Evolutionary conservation across 805 yeast genomes (phyloP), one percentile per base, ranked within the genome.

Genomic region (Candida koratica): DNA sequence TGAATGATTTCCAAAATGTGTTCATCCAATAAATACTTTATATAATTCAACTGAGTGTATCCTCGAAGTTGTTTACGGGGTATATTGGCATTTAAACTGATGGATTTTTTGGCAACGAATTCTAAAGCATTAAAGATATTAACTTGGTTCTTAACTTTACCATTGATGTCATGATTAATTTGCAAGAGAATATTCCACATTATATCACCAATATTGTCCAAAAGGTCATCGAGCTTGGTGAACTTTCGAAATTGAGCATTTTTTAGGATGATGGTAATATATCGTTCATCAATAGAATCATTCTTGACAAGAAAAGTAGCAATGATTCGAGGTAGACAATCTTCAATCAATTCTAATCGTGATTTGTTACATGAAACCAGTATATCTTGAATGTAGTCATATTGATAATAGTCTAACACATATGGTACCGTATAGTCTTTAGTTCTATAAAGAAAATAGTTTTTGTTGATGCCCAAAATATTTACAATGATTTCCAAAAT

Each of bases 1-100:
- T 84, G 90, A 4, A 85, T 81, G 12, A 88, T 66, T 40, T 89
- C 94, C 10, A 88, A 61, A 3, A 85, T 77, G 50, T 78, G 73
- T 28, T 73, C 74, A 17, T 73, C 77, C 29, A 82, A 53, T 15
- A 52, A 44, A 36, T 53, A 48, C 25, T 54, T 53, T 14, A 63
- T 48, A 28, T 44, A 52, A 20, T 59, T 28, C 9, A 20, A 9
- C 27, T 38, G 42, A 9, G 20, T 59, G 28, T 51, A 52, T 6
- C 47, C 38, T 8, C 42, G 18, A 2, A 17, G 3, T 13, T 28
- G 30, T 14, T 30, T 36, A 17, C 18, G 9, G 10, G 30, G 26
- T 13, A 25, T 30, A 38, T 23, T 47, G 9, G 16, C 26, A 25
- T 37, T 41, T 12, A 48, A 43, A 26, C 39, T 47, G 12, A 55